Evolutionary conservation across 208 protist genomes (phyloP).

Genomic region (Balamuthia mandrillaris): DNA sequence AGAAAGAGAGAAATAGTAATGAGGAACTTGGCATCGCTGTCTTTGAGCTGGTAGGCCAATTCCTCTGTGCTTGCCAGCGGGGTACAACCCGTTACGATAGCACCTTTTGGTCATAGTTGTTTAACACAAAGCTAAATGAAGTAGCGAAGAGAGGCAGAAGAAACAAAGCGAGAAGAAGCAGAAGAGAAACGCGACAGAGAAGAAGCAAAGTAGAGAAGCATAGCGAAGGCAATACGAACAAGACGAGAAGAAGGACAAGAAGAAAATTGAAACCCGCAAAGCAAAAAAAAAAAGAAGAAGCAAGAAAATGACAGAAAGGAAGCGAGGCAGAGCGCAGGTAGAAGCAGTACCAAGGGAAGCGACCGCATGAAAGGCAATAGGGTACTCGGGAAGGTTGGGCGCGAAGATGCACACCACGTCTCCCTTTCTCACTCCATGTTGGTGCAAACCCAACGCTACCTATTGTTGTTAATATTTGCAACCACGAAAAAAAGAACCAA

Average conservation of each 20-base stretch:
- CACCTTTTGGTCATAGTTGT: neutral
- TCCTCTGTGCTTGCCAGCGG: neutral
- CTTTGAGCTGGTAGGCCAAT: slow-evolving; percentile 16
- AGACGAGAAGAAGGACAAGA: neutral
- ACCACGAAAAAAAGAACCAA: too few species aligned
- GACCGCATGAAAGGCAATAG: neutral
- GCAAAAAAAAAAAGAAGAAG: neutral
- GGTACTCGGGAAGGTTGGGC: slow-evolving; percentile 2
- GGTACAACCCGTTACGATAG: neutral
- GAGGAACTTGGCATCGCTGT: neutral
- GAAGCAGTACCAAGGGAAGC: neutral
- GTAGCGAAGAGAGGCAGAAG: too few species aligned
- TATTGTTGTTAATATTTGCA: too few species aligned
- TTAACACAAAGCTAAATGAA: neutral
- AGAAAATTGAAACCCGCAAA: neutral
- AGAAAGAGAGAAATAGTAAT: neutral
- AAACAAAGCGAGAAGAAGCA: neutral
- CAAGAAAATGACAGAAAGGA: neutral
- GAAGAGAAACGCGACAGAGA: neutral
- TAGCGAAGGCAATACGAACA: neutral
- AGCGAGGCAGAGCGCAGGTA: neutral
- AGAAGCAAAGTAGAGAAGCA: neutral
- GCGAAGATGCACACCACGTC: neutral
- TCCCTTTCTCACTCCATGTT: neutral
- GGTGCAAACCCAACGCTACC: neutral